These are phyloP conservation scores for Cicer cuneatum DNA, from an alignment of 306 rosid species.

Conservation along the genomic window DNA sequence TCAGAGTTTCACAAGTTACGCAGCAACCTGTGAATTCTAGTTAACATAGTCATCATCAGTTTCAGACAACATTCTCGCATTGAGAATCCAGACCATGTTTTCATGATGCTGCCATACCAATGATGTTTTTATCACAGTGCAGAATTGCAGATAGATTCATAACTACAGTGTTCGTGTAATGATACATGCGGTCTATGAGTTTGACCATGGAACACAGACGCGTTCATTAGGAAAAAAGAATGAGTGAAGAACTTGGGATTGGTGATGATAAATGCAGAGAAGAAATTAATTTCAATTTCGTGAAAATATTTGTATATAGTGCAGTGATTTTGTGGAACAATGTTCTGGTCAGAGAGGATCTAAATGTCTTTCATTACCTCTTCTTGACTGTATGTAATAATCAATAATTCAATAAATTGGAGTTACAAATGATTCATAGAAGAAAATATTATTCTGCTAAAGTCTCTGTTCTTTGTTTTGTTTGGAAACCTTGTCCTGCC, in stretches of 20 bases:
- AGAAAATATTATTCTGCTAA: slow-evolving; percentile 30
- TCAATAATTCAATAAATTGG: slow-evolving; percentile 22
- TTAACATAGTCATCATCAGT: slow-evolving; percentile 36
- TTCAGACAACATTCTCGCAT: background rate
- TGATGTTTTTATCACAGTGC: slow-evolving; percentile 5
- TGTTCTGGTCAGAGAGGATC: slow-evolving; percentile 35
- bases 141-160: slow-evolving; percentile 19
- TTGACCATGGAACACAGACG: slow-evolving; percentile 24
- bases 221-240: slow-evolving; percentile 14
- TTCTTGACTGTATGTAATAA: slow-evolving; percentile 7
- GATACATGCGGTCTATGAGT: background rate
- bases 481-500: background rate
- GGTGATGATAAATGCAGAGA: slow-evolving; percentile 46
- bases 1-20: slow-evolving; percentile 58
- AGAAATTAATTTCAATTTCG: slow-evolving; percentile 30
- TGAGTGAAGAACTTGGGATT: slow-evolving; percentile 38
- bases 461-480: background rate
- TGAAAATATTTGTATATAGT: slow-evolving; percentile 48
- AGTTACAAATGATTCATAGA: background rate
- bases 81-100: slow-evolving; percentile 33
- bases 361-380: slow-evolving; percentile 17
- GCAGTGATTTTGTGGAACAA: slow-evolving; percentile 36
- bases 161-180: slow-evolving; percentile 3
- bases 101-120: slow-evolving; percentile 33
- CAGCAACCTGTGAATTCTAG: slow-evolving; percentile 45